Base-by-base conservation (phyloP, 371 early-diverging fungal species). In the Coemansia sp. region DNA sequence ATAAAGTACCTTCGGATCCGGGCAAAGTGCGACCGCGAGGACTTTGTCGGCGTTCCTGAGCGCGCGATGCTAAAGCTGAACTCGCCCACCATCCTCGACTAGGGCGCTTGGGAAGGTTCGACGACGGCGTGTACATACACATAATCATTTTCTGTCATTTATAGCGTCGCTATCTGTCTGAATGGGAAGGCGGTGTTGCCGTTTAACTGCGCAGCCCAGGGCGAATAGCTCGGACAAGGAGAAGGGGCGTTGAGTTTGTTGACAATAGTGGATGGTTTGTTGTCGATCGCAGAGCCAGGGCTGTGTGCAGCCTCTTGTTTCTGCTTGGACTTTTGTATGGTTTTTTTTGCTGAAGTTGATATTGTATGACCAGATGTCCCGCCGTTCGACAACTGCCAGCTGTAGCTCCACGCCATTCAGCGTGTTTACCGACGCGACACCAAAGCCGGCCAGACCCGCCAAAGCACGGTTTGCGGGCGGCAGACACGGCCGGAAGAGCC, bases 1-100 rank as follows among this genome's bases (percentile, higher is more conserved):
- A 60, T 78, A 30, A 62, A 57, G 47, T 78, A 78, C 49, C 52
- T 78, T 63, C 59, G 78, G 7, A 78, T 78, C 43, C 45, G 74
- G 20, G 77, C 77, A 11, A 78, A 78, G 45, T 77, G 78, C 53
- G 32, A 30, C 9, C 41, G 50, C 4, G 65, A 69, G 34, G 64
- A 76, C 36, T 78, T 78, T 66, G 52, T 57, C 7, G 78, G 78
- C 26, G 58, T 78, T n/a, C 73, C 78, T 5, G 51, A 26, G 40
- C 51, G 45, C 2, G 71, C 78, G 2, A 65, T 70, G 54, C 65
- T 78, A 26, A 78, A 78, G 65, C 68, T 78, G 6, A 78, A 78
- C 45, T 61, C 79, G 10, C 59, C 63, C 11, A 68, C 65, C 11
- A 73, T 65, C 26, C 59, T 66, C 38, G 72, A 74, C 41, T 73